phyloP scores from a whole-genome alignment of 805 yeast genomes.

The Candida stauntonica region DNA sequence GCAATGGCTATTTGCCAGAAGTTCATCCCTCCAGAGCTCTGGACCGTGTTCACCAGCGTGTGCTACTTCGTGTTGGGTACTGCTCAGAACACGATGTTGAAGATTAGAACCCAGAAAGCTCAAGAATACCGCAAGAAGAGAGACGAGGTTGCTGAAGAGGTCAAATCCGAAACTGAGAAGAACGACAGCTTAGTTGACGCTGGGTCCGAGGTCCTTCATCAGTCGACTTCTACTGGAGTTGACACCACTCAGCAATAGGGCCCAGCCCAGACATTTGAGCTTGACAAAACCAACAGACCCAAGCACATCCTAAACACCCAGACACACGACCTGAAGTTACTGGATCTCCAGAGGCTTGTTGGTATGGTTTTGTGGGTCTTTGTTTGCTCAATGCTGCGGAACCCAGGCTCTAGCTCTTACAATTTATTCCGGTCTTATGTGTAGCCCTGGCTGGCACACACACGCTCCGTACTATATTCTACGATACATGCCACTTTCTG shows the following conservation, averaged over 20 bases:
- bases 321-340: too few species aligned
- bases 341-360: too few species aligned
- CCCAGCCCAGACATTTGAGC: too few species aligned
- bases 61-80: slow-evolving; percentile 60
- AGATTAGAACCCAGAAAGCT: slow-evolving; percentile 30
- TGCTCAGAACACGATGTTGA: slow-evolving; percentile 52
- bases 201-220: slow-evolving; percentile 12
- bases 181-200: slow-evolving; percentile 10
- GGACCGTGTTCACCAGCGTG: slow-evolving; percentile 61
- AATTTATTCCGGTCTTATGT: too few species aligned
- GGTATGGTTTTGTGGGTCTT: too few species aligned
- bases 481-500: too few species aligned
- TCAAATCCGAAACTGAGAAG: slow-evolving; percentile 9
- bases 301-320: too few species aligned
- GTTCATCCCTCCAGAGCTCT: slow-evolving; percentile 50
- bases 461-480: too few species aligned
- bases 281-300: too few species aligned
- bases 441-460: too few species aligned
- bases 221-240: slow-evolving; percentile 5
- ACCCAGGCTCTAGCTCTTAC: too few species aligned
- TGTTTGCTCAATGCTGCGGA: too few species aligned
- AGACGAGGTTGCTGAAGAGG: slow-evolving; percentile 20
- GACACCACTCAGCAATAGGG: neutral
- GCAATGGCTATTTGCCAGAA: slow-evolving; percentile 54
- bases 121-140: slow-evolving; percentile 19